Base-by-base conservation (phyloP, 352 stramenopile genomes). In the Globisporangium cylindrosporum region DNA sequence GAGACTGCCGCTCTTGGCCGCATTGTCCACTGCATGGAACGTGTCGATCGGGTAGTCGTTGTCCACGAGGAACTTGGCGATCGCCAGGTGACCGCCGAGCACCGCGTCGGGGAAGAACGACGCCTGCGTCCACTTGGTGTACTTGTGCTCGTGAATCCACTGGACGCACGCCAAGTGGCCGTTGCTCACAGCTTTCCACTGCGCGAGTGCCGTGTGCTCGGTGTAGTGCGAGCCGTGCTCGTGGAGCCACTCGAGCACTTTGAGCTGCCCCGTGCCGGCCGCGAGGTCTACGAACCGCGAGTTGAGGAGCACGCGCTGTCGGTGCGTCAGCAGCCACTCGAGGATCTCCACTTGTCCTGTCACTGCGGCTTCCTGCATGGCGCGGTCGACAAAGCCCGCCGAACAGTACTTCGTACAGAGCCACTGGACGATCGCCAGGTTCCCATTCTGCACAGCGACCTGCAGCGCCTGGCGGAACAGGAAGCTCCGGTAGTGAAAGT, bases 161-260 rank as follows among this genome's bases (percentile, higher is more conserved):
- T 38, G 25, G 18, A 70, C 65, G 43, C 59, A 34, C 24, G 14
- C 59, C 2, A 66, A 18, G 32, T 70, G 65, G 24, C 59, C 59
- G 29, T 63, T 57, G 32, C 61, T 67, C 10, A 67, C 61, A 6
- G 61, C 61, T 48, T 67, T 67, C 61, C 61, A 67, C 32, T 67
- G 61, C n/a, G 61, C 61, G 29, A 67, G 61, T 10, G 48, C 49
- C 10, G 60, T 59, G 32, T 36, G 59, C 29, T 67, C 61, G 8
- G 46, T 32, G 32, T 59, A 59, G 48, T 49, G 41, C 41, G 41
- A 49, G 25, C 53, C 53, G 32, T 72, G 57, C 38, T 48, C 34
- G 15, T 69, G 41, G 3, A 76, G 61, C 71, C 71, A 76, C n/a
- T 69, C 25, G n/a, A 70, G 59, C 22, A 59, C 65, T 14, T 41